Percentiles rank a stretch among this genome's conserved stretches.
Conservation (phyloP, 106 monocot genomes). For the Acanthochlamys bracteata region DNA sequence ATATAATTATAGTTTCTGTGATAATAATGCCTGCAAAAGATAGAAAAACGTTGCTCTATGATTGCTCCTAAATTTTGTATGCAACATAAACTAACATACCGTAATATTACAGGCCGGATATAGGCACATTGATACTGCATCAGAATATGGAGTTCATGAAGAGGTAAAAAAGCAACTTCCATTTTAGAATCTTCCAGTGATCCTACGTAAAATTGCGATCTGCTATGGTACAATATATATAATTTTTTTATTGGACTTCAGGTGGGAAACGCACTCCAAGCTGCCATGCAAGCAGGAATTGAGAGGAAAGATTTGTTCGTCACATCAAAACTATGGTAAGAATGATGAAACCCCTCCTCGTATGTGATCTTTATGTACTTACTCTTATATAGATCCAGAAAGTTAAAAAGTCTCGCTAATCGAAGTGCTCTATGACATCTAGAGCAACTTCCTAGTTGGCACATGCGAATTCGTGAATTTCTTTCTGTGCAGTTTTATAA, state of each 20-base stretch:
- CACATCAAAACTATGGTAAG: slow-evolving; percentile 55
- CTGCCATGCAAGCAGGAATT: slow-evolving; percentile 46
- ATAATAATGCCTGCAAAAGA: background rate
- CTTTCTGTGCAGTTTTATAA: background rate
- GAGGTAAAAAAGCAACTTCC: slow-evolving; percentile 18
- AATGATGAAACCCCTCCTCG: background rate
- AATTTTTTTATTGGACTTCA: slow-evolving; percentile 6
- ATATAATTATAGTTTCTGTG: too few species aligned
- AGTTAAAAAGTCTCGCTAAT: background rate
- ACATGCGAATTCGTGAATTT: too few species aligned
- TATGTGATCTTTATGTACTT: background rate
- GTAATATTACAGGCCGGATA: slow-evolving; percentile 33
- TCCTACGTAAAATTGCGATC: too few species aligned
- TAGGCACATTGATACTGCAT: slow-evolving; percentile 45
- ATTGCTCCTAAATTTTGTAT: too few species aligned
- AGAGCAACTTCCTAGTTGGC: too few species aligned
- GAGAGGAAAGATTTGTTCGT: slow-evolving; percentile 43
- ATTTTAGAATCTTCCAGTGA: background rate
- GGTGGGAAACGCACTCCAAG: slow-evolving; percentile 35
- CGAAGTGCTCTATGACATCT: background rate
- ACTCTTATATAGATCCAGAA: background rate
- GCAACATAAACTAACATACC: background rate
- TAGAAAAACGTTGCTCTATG: background rate
- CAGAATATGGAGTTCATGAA: slow-evolving; percentile 31
- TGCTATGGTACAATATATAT: too few species aligned